These are phyloP conservation scores for Polymyxa betae DNA, from an alignment of 208 protist genomes.

Conservation along the genomic window DNA sequence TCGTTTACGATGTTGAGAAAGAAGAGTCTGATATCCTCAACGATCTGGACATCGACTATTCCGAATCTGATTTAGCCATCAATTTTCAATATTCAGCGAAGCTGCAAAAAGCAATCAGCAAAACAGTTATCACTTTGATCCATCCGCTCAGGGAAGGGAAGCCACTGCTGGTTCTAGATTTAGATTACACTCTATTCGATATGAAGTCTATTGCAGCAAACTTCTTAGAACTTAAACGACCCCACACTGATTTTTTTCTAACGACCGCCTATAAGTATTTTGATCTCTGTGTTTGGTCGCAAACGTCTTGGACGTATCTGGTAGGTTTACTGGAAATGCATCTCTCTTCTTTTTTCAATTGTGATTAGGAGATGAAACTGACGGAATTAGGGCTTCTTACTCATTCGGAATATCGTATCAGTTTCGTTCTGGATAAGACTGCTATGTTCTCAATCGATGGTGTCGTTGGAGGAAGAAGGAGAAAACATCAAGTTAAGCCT, in stretches of 20 bases:
- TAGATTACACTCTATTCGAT: neutral
- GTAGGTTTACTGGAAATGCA: neutral
- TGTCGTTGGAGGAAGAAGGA: neutral
- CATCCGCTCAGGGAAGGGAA: neutral
- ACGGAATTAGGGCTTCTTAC: neutral
- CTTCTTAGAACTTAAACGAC: neutral
- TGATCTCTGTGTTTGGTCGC: neutral
- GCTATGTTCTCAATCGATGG: neutral
- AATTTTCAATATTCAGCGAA: neutral
- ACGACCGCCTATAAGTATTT: neutral
- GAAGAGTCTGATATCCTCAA: neutral
- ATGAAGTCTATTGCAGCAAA: neutral
- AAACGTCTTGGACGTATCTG: neutral
- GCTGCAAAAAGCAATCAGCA: neutral
- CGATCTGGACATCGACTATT: neutral
- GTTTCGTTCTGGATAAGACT: neutral
- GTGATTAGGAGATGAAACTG: slow-evolving; percentile 12
- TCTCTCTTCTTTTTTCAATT: neutral
- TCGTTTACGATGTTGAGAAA: slow-evolving; percentile 1
- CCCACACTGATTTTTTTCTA: neutral
- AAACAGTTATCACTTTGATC: neutral
- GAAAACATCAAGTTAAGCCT: neutral
- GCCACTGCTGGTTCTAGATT: neutral
- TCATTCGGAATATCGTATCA: neutral
- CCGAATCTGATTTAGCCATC: neutral